Percentiles rank a stretch among this genome's conserved stretches.
Conservation (phyloP, 208 protist genomes). For the Trypanosoma mega region DNA sequence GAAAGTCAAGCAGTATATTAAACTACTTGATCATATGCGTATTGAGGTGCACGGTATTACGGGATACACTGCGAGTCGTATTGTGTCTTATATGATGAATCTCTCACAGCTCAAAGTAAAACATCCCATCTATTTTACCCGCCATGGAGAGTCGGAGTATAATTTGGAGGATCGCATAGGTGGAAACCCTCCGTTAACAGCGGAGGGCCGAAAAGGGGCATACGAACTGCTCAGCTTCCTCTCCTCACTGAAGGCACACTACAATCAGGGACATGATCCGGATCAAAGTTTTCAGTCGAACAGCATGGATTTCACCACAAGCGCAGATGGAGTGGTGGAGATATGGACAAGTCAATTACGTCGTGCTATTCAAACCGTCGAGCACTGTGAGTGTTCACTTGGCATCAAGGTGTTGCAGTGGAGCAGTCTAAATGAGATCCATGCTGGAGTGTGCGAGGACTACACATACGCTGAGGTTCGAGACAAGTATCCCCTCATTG, state of each 20-base stretch:
- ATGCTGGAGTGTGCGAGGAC: slow-evolving; percentile 88
- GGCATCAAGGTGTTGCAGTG: slow-evolving; percentile 80
- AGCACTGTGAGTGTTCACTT: slow-evolving; percentile 55
- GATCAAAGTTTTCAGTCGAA: no score
- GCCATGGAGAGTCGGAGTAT: slow-evolving; percentile 84
- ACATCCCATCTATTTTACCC: slow-evolving; percentile 90
- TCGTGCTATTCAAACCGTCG: slow-evolving; percentile 83
- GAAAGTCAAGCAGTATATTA: slow-evolving; percentile 43
- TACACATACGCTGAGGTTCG: slow-evolving; percentile 83
- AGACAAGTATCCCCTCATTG: slow-evolving; percentile 70
- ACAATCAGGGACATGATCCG: slow-evolving; percentile 18
- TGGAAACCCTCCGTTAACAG: slow-evolving; percentile 74
- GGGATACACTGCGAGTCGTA: slow-evolving; percentile 71
- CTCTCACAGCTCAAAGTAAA: slow-evolving; percentile 80
- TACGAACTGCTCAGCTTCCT: slow-evolving; percentile 72
- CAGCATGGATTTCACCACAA: no score
- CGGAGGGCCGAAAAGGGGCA: slow-evolving; percentile 69
- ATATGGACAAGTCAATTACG: slow-evolving; percentile 87
- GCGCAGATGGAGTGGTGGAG: no score
- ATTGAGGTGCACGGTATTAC: slow-evolving; percentile 73
- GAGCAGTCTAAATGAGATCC: slow-evolving; percentile 87
- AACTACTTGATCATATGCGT: slow-evolving; percentile 46
- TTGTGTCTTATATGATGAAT: slow-evolving; percentile 87
- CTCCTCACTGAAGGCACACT: slow-evolving; percentile 63
- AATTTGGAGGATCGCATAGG: slow-evolving; percentile 88